These are phyloP conservation scores for Fusarium fracticaudum DNA, from an alignment of 2,329 filamentous ascomycete genomes.

Conservation along the genomic window DNA sequence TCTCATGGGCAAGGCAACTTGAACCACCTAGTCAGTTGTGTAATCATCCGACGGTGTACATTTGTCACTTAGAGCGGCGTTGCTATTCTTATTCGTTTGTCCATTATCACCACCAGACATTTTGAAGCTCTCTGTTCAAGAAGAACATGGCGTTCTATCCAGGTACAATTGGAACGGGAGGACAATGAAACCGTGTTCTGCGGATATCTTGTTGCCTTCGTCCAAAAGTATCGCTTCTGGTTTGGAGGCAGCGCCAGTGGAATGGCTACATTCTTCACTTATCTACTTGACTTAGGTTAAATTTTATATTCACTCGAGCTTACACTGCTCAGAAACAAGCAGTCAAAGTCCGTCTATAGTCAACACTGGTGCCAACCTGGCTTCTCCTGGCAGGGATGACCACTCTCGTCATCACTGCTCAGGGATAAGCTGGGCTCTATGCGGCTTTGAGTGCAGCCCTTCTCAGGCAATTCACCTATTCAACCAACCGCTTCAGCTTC, in stretches of 20 bases:
- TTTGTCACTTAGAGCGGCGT: too few species aligned
- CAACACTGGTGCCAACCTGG: not conserved
- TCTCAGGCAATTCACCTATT: constrained; percentile 1
- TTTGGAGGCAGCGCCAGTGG: not conserved
- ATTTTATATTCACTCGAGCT: not conserved
- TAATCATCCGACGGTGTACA: too few species aligned
- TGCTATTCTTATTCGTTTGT: too few species aligned
- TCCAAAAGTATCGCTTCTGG: not conserved
- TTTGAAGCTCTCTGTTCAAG: not conserved
- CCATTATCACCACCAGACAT: not conserved
- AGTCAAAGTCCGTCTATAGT: not conserved
- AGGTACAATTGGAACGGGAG: too few species aligned
- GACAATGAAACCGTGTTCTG: not conserved
- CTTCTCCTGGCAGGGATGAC: not conserved
- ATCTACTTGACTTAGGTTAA: not conserved
- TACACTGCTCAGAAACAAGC: not conserved
- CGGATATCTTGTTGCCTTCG: not conserved
- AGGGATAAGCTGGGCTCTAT: not conserved
- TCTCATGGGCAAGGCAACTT: too few species aligned
- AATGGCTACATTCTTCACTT: not conserved
- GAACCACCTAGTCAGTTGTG: too few species aligned
- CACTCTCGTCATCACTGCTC: not conserved
- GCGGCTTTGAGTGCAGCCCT: not conserved
- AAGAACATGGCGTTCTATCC: not conserved
- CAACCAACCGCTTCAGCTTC: not conserved